Evolutionary conservation across 208 protist genomes (phyloP).

Genomic region (Trypanosoma theileri): DNA sequence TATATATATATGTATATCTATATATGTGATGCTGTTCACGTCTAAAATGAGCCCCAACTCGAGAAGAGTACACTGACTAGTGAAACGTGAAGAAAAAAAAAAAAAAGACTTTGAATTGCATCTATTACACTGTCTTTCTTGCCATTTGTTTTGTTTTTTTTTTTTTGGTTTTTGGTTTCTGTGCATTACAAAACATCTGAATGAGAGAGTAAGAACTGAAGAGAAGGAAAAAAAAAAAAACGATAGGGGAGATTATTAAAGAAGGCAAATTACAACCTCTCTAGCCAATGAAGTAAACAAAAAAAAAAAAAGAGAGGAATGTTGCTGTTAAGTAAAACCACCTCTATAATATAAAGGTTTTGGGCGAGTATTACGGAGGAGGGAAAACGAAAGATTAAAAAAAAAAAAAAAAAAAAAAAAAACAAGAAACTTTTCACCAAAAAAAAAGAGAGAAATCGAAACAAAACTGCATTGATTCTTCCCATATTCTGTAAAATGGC

Average conservation of each 20-base stretch:
- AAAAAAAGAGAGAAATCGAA: background rate
- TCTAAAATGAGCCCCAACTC: no score
- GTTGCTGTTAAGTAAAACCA: background rate
- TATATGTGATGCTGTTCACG: no score
- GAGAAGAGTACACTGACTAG: no score
- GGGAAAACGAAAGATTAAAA: no score
- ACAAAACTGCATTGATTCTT: background rate
- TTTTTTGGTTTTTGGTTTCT: constrained; percentile 10
- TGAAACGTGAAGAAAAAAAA: background rate
- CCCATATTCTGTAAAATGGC: background rate
- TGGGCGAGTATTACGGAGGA: no score
- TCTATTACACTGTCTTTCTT: background rate
- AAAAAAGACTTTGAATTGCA: background rate
- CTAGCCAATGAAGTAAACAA: background rate
- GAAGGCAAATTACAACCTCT: background rate
- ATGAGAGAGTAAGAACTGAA: background rate
- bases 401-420: constrained; percentile 16
- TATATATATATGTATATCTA: no score
- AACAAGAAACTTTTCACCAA: background rate
- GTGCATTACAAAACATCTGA: background rate
- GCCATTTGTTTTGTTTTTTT: background rate
- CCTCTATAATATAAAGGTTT: no score
- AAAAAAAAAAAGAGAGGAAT: constrained; percentile 6
- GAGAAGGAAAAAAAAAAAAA: background rate
- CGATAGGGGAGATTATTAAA: background rate